A percentile compares a stretch with the other conserved stretches of the same genome.
phyloP scores from a whole-genome alignment of 1,284 basidiomycete species.

The Rhodofomes roseus region DNA sequence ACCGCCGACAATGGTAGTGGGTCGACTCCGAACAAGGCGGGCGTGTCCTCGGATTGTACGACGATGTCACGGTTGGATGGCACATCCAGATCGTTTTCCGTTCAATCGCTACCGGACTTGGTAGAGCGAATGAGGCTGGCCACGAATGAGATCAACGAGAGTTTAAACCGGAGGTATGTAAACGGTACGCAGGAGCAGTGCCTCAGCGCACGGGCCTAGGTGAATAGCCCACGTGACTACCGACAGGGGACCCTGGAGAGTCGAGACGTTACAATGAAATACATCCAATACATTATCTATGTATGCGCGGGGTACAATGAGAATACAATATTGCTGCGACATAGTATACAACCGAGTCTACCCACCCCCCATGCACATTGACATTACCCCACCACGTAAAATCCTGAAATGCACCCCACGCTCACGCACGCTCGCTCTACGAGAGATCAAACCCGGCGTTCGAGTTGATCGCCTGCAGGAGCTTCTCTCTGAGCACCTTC shows the following conservation, averaged over 20 bases:
- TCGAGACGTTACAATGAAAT: too few relatives aligned
- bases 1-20: background rate
- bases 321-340: too few relatives aligned
- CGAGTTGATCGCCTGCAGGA: constrained; percentile 83
- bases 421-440: too few relatives aligned
- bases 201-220: too few relatives aligned
- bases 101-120: background rate
- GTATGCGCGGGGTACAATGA: background rate
- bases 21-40: background rate
- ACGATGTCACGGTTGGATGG: too few relatives aligned
- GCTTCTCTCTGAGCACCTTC: constrained; percentile 62
- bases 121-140: background rate
- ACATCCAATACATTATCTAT: too few relatives aligned
- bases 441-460: constrained; percentile 90
- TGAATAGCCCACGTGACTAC: too few relatives aligned
- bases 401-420: background rate
- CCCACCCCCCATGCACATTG: too few relatives aligned
- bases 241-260: too few relatives aligned
- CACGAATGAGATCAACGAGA: background rate
- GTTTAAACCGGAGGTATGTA: too few relatives aligned
- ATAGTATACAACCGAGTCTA: too few relatives aligned
- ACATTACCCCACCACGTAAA: background rate
- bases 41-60: background rate
- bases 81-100: background rate
- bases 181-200: too few relatives aligned